Conservation (phyloP, 2,329 filamentous ascomycete genomes). For the Trichoderma sp. region DNA sequence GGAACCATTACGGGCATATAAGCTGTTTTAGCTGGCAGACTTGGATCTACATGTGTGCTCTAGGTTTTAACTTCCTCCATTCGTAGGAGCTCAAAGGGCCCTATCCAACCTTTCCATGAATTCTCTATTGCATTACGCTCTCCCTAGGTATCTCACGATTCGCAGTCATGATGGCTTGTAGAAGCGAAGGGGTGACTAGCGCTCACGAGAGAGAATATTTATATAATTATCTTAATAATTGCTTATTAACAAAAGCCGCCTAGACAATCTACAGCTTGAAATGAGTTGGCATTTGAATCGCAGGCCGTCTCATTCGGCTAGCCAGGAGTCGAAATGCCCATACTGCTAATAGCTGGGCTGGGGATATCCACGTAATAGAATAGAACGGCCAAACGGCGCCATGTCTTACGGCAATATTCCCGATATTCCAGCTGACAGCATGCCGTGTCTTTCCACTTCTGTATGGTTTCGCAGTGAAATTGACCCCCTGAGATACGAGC, state of each 20-base stretch:
- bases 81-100: rapidly evolving
- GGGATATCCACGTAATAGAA: background rate
- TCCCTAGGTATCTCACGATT: background rate
- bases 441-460: background rate
- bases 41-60: background rate
- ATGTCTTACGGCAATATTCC: background rate
- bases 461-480: background rate
- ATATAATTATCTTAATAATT: background rate
- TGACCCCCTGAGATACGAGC: background rate
- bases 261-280: background rate
- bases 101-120: background rate
- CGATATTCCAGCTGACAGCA: background rate
- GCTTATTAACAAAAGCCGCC: background rate
- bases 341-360: background rate
- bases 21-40: background rate
- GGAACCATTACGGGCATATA: background rate
- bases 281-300: background rate
- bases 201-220: background rate
- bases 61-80: background rate
- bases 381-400: background rate
- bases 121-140: background rate
- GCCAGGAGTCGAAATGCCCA: background rate
- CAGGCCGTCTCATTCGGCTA: background rate
- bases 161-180: background rate
- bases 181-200: background rate